Evolutionary conservation across 495 filamentous ascomycete species (phyloP).

Genomic region (Talaromyces borbonicus): DNA sequence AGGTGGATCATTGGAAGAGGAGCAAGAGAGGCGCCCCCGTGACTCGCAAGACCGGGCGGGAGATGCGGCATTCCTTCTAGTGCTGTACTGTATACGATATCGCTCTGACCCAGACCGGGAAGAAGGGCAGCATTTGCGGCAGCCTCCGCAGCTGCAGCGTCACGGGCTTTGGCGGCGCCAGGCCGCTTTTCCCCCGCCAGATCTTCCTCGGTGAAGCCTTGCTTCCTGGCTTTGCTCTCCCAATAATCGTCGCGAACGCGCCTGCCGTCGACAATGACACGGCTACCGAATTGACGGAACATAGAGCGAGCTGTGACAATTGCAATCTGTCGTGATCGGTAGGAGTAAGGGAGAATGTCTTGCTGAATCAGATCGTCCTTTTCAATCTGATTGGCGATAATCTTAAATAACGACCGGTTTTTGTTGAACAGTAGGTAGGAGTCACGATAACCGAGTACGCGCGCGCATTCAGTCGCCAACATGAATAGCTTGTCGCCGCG

Average conservation of each 20-base stretch:
- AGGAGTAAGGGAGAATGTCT: slow-evolving; percentile 95
- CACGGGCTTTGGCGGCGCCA: slow-evolving; percentile 78
- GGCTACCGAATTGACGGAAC: slow-evolving; percentile 98
- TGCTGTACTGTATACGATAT: slow-evolving; percentile 75
- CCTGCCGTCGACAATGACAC: slow-evolving; percentile 80
- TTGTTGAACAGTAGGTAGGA: slow-evolving; percentile 99
- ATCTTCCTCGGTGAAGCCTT: slow-evolving; percentile 97
- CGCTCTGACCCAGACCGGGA: slow-evolving; percentile 50
- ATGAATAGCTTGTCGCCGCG: slow-evolving; percentile 93
- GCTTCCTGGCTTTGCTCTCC: slow-evolving; percentile 93
- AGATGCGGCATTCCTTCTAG: slow-evolving; percentile 58
- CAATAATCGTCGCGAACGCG: slow-evolving; percentile 97
- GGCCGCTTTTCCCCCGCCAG: slow-evolving; percentile 93
- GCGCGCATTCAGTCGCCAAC: slow-evolving; percentile 95
- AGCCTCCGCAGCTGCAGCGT: slow-evolving; percentile 57
- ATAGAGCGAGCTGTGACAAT: slow-evolving; percentile 98
- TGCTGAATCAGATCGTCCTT: slow-evolving; percentile 94
- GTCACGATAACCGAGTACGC: slow-evolving; percentile 89
- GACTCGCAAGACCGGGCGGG: slow-evolving; percentile 47
- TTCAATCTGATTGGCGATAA: slow-evolving; percentile 91
- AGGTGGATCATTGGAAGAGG: slow-evolving; percentile 81
- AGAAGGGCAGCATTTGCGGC: slow-evolving; percentile 33
- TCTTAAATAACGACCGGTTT: slow-evolving; percentile 93
- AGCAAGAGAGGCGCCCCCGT: slow-evolving; percentile 51
- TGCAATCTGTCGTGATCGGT: slow-evolving; percentile 93